phyloP scores from a whole-genome alignment of 768 basidiomycete genomes.

The Flagelloscypha sp. region DNA sequence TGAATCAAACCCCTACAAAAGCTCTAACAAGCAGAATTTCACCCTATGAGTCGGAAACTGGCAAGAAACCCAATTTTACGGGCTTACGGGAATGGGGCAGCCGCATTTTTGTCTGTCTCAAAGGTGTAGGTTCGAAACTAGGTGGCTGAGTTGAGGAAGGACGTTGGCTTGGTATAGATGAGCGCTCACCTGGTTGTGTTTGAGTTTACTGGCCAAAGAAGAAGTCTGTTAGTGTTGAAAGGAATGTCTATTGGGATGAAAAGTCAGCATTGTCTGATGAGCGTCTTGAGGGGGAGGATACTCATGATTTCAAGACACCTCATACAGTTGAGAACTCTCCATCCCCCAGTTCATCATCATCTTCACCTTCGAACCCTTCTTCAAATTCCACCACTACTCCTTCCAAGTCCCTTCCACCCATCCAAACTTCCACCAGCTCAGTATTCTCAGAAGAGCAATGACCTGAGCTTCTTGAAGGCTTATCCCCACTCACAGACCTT shows the following conservation, averaged over 20 bases:
- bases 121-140: conserved; percentile 13
- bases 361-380: too few species aligned
- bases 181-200: conserved; percentile 16
- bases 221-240: conserved; percentile 9
- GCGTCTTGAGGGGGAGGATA: conserved; percentile 5
- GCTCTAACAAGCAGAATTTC: conserved; percentile 11
- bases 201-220: conserved; percentile 14
- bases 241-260: conserved; percentile 5
- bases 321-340: too few species aligned
- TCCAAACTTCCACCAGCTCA: too few species aligned
- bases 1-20: conserved; percentile 23
- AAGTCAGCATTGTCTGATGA: conserved; percentile 4
- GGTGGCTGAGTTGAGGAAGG: conserved; percentile 4
- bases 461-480: too few species aligned
- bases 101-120: conserved; percentile 23
- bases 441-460: too few species aligned
- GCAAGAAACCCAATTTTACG: conserved; percentile 23
- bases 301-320: too few species aligned
- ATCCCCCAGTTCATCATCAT: too few species aligned
- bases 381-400: too few species aligned
- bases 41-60: conserved; percentile 10
- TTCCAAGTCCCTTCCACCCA: too few species aligned
- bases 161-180: conserved; percentile 9
- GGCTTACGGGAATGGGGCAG: conserved; percentile 24
- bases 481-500: too few species aligned